Conservation (phyloP, 305 asterid species). For the Fraxinus nigra region DNA sequence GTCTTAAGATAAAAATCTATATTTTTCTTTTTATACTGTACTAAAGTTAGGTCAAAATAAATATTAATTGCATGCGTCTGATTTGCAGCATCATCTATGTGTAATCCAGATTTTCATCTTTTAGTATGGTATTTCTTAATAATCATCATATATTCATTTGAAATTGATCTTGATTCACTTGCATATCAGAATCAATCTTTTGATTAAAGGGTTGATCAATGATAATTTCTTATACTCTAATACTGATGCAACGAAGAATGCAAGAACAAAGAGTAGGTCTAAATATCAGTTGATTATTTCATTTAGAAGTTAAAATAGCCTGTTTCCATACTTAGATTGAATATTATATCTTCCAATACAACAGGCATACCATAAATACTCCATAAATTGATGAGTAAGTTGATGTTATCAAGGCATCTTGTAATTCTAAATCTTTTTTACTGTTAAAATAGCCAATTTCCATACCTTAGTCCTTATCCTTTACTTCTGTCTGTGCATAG, state of each 20-base stretch:
- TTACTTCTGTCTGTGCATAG: background rate
- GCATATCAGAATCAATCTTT: background rate
- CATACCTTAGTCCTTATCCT: background rate
- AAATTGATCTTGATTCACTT: background rate
- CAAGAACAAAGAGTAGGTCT: background rate
- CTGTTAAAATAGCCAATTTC: background rate
- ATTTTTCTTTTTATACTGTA: background rate
- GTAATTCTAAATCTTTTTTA: background rate
- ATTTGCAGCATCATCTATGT: background rate
- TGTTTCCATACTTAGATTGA: no score
- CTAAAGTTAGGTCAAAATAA: background rate
- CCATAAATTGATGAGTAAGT: background rate
- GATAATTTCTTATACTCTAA: background rate
- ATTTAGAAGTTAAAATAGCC: no score
- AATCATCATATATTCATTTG: background rate
- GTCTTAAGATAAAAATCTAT: background rate
- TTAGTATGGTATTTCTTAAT: background rate
- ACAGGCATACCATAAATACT: background rate
- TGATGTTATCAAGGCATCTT: background rate
- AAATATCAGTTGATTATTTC: no score
- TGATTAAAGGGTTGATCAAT: background rate
- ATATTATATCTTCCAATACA: background rate
- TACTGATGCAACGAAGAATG: background rate
- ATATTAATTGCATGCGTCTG: background rate
- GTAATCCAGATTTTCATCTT: background rate